Evolutionary conservation across 495 filamentous ascomycete species (phyloP), one percentile per base, ranked within the genome.

Genomic region (Chaetomium tenue): DNA sequence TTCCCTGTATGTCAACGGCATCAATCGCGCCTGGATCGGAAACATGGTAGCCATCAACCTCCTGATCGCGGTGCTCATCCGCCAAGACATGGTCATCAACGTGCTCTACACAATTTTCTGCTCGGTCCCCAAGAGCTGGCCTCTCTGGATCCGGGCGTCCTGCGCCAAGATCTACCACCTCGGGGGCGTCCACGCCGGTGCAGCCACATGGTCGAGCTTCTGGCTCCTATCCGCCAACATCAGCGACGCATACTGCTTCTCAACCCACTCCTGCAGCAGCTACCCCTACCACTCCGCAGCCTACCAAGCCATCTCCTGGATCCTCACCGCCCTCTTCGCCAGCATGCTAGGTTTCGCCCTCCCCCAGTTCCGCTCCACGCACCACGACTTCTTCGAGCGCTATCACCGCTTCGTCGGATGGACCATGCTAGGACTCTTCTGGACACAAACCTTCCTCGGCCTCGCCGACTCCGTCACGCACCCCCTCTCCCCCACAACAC

Each of bases 81-180:
- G 88, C n/a, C 86, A 89, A 65, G 87, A 89, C 58, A 72, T 85
- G 44, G 80, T 89, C 23, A 78, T 90, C 71, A 90, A 90, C 73
- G 62, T 79, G 16, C 78, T 89, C 33, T 89, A 84, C 69, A 69
- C 68, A 46, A 62, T 83, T 66, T 78, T 23, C 68, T 81, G 64
- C 53, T 46, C 82, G 76, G 52, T 88, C n/a, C 87, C 87, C 0
- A 78, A 76, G 13, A 86, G 76, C 33, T 73, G 77, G 53, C 88
- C 88, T 0, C 75, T 88, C 25, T 72, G 76, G 39, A 75, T 90
- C 63, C 86, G 88, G 16, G 80, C 80, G 0, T 72, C 83, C 44
- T 79, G 80, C 26, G 85, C 87, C 22, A 84, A 87, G 51, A 76
- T 88, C 39, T 89, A 87, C 66, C 86, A 89, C 66, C 84, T 88